Evolutionary conservation across 148 eudicot genomes (phyloP), one percentile per base, ranked within the genome.

Genomic region (Vaccinium darrowii): DNA sequence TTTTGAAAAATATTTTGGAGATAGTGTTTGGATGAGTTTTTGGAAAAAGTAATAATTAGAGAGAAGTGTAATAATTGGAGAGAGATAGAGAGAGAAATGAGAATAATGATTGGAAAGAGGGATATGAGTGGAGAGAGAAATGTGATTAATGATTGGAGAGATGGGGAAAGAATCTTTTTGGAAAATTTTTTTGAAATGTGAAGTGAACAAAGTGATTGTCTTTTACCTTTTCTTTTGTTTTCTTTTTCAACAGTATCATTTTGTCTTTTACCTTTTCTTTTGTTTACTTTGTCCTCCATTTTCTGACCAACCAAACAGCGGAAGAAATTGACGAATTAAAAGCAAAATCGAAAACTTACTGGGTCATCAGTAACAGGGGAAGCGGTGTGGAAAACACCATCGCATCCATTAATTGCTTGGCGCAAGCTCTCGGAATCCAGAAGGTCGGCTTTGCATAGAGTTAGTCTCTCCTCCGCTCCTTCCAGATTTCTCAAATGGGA

Each of bases 321-420:
- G 27, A 43, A 18, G 12, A 57, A 36, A 10, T 74, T 0, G 3
- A 7, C 21, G 9, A 30, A 13, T 3, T 5, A 25, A 11, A 25
- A 25, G 25, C 1, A 23, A 7, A 67, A 25, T 0, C 62, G 49
- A 73, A 81, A 33, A 83, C 90, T 79, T 87, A 94, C 99, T 69
- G 98, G 99, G 83, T 96, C 96, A 87, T 96, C 98, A 4, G 98
- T 96, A 23, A 96, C 96, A 3, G 98, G 99, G 33, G 98, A 95
- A 13, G 99, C 99, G 54, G 98, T 92, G 89, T 94, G 98, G 84
- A 96, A 96, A 84, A 96, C 99, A 60, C 98, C 99, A 74, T 92
- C 90, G 84, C 98, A 96, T 0, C 98, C 98, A 53, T 85, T 74
- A 82, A 96, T 95, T 16, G 99, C 98, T 81, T 86, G 93, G 71